These are phyloP conservation scores for Eucalyptus erythrocorys DNA, from an alignment of 345 rosid genomes.

Conservation along the genomic window DNA sequence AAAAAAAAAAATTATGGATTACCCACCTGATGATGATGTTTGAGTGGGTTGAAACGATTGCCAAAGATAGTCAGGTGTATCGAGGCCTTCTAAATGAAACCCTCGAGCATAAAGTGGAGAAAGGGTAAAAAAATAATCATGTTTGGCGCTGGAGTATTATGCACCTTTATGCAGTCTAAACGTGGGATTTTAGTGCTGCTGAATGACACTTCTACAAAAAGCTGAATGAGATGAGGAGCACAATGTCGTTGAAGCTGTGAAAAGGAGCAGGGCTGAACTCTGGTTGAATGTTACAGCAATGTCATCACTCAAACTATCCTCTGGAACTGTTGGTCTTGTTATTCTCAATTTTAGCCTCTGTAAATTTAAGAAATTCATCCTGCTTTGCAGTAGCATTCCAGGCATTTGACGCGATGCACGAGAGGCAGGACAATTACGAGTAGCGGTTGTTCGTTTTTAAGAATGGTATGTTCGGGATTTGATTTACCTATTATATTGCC, in stretches of 20 bases:
- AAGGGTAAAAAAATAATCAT: neutral
- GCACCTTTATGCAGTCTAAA: neutral
- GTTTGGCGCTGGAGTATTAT: neutral
- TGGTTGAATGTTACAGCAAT: neutral
- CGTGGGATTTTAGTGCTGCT: neutral
- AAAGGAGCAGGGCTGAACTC: neutral
- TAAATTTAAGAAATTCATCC: neutral
- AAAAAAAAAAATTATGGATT: neutral
- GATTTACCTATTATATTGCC: neutral
- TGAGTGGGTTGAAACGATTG: neutral
- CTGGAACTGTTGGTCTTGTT: neutral
- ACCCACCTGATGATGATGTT: neutral
- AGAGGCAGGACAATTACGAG: neutral
- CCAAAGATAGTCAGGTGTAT: neutral
- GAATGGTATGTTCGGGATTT: neutral
- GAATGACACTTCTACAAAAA: neutral
- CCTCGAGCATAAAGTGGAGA: neutral
- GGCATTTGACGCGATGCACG: neutral
- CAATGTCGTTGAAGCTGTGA: neutral
- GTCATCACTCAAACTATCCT: neutral
- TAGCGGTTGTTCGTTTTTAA: neutral
- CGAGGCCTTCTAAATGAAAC: neutral
- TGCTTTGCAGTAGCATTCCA: neutral
- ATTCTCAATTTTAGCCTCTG: neutral
- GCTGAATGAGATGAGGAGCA: neutral